These are phyloP conservation scores for Waltergamsia citrina DNA, from an alignment of 2,329 filamentous ascomycete species.

Conservation along the genomic window DNA sequence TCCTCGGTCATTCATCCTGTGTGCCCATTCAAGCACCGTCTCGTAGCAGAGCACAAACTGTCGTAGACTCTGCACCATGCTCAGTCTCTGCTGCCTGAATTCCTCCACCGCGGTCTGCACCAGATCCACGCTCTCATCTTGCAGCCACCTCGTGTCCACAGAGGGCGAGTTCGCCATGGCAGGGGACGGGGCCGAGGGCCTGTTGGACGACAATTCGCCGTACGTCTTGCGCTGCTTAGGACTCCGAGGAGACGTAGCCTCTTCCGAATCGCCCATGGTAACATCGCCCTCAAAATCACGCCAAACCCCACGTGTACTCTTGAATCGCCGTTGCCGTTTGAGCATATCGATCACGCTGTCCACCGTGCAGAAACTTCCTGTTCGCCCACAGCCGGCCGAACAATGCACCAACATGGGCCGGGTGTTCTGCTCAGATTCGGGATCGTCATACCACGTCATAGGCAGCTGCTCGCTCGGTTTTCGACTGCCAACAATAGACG, in stretches of 20 bases:
- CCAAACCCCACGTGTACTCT: constrained; percentile 9
- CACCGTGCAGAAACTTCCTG: constrained; percentile 92
- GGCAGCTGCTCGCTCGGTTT: constrained; percentile 17
- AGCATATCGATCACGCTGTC: constrained; percentile 95
- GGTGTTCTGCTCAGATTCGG: constrained; percentile 39
- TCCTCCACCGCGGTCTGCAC: constrained; percentile 84
- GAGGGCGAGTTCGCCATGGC: no score
- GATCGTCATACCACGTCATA: constrained; percentile 46
- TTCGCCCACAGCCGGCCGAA: constrained; percentile 90
- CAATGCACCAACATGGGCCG: constrained; percentile 88
- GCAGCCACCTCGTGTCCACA: constrained; percentile 54
- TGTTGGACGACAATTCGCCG: neutral
- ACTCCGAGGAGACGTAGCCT: constrained; percentile 4
- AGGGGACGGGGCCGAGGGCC: constrained; percentile 1
- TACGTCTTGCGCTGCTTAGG: neutral
- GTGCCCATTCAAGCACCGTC: constrained; percentile 81
- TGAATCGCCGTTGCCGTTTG: constrained; percentile 61
- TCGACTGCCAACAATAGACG: constrained; percentile 21
- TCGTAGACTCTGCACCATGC: constrained; percentile 91
- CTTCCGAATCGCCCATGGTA: constrained; percentile 26
- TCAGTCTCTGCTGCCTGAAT: constrained; percentile 78
- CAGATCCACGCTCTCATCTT: constrained; percentile 63
- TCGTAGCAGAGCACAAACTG: constrained; percentile 98
- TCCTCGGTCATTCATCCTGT: constrained; percentile 30
- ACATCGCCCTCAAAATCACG: constrained; percentile 33